Evolutionary conservation across 2,329 filamentous ascomycete genomes (phyloP).

Genomic region (Drechslerella dactyloides): DNA sequence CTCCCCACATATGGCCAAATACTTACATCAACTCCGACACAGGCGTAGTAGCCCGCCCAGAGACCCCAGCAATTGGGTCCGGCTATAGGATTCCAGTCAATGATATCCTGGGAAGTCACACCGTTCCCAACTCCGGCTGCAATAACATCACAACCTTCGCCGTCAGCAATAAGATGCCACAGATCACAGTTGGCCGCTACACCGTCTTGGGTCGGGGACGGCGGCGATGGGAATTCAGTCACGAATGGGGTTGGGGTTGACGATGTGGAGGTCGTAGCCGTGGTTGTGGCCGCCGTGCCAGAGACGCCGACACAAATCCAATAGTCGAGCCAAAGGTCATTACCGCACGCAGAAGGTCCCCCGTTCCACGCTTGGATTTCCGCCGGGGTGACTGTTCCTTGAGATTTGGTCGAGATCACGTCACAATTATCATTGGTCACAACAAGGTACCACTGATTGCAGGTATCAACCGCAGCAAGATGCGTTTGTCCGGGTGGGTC

Average conservation of each 20-base stretch:
- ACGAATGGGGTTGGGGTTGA: slow-evolving; percentile 12
- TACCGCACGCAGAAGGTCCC: slow-evolving; percentile 9
- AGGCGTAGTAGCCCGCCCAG: slow-evolving; percentile 26
- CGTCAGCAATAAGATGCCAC: slow-evolving; percentile 14
- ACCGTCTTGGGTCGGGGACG: slow-evolving; percentile 10
- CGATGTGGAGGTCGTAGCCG: slow-evolving; percentile 7
- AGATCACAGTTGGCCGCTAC: slow-evolving; percentile 20
- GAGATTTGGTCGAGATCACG: slow-evolving; percentile 12
- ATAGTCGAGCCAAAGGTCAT: slow-evolving; percentile 12
- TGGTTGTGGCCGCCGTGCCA: slow-evolving; percentile 5
- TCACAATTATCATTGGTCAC: slow-evolving; percentile 30
- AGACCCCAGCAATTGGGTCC: slow-evolving; percentile 11
- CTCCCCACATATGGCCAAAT: neutral
- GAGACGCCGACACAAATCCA: slow-evolving; percentile 32
- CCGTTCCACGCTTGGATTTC: slow-evolving; percentile 34
- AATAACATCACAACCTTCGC: slow-evolving; percentile 20
- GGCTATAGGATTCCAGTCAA: slow-evolving; percentile 29
- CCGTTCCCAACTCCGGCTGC: slow-evolving; percentile 19
- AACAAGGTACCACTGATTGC: slow-evolving; percentile 33
- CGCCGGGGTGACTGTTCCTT: slow-evolving; percentile 13
- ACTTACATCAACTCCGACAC: slow-evolving; percentile 34
- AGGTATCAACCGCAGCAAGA: slow-evolving; percentile 9
- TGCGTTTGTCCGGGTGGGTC: slow-evolving; percentile 31
- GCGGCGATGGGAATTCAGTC: slow-evolving; percentile 14
- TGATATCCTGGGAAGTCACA: slow-evolving; percentile 13